A percentile compares a stretch with the other conserved stretches of the same genome.
Evolutionary conservation across 495 filamentous ascomycete genomes (phyloP).

Genomic region (Glarea lozoyensis): DNA sequence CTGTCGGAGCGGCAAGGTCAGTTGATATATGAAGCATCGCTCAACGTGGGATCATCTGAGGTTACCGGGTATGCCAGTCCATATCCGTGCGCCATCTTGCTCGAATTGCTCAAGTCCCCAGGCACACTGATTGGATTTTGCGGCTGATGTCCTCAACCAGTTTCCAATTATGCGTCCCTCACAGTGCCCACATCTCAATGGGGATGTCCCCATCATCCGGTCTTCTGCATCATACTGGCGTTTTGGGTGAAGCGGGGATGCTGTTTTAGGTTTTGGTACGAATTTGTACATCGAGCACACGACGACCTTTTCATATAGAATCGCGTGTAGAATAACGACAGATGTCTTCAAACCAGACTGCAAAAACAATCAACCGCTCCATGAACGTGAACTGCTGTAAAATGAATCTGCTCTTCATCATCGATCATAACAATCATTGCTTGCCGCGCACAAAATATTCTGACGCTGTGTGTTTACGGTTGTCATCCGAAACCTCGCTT

Average conservation of each 20-base stretch:
- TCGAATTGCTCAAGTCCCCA: slow-evolving; percentile 5
- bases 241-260: slow-evolving; percentile 15
- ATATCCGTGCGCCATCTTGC: slow-evolving; percentile 17
- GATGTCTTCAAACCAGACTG: too few relatives aligned
- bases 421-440: too few relatives aligned
- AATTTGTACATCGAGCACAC: too few relatives aligned
- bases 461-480: slow-evolving; percentile 6
- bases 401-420: too few relatives aligned
- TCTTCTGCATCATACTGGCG: slow-evolving; percentile 17
- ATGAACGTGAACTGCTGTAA: too few relatives aligned
- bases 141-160: slow-evolving; percentile 16
- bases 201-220: slow-evolving; percentile 15
- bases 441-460: background rate
- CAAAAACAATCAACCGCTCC: too few relatives aligned
- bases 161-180: slow-evolving; percentile 24
- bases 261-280: too few relatives aligned
- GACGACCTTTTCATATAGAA: too few relatives aligned
- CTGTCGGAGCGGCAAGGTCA: slow-evolving; percentile 33
- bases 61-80: slow-evolving; percentile 7
- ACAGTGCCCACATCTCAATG: slow-evolving; percentile 19
- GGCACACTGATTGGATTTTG: slow-evolving; percentile 9
- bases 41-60: slow-evolving; percentile 17
- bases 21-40: slow-evolving; percentile 29
- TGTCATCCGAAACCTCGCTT: slow-evolving; percentile 3
- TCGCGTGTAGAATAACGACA: too few relatives aligned